These are phyloP conservation scores for Solanum acaule DNA, from an alignment of 257 asterid species.

Conservation along the genomic window DNA sequence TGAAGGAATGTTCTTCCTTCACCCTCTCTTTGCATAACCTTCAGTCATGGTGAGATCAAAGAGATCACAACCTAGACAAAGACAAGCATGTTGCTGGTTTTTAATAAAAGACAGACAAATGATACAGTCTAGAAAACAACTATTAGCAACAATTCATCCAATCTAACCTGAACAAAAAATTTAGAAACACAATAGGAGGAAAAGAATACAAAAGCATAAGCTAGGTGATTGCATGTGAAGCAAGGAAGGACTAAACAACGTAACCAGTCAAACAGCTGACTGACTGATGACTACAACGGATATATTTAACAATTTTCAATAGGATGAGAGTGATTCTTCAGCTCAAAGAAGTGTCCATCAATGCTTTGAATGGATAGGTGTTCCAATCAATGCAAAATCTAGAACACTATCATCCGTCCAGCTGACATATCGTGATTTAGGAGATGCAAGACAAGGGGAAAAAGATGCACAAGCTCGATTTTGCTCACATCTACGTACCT, in stretches of 20 bases:
- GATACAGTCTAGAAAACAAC: not conserved
- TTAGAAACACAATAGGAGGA: not conserved
- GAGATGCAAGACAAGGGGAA: slow-evolving; percentile 39
- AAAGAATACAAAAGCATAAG: not conserved
- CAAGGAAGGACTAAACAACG: not conserved
- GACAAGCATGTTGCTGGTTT: too few relatives aligned
- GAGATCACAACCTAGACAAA: too few relatives aligned
- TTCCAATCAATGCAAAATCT: slow-evolving; percentile 29
- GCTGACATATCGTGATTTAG: slow-evolving; percentile 29
- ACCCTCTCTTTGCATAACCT: not conserved
- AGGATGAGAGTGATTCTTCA: not conserved
- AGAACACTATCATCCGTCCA: slow-evolving; percentile 30
- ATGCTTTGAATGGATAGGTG: slow-evolving; percentile 20
- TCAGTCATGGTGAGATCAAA: too few relatives aligned
- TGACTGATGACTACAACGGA: not conserved
- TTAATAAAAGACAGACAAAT: not conserved
- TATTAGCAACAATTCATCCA: not conserved
- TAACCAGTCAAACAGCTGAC: too few relatives aligned
- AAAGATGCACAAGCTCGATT: not conserved
- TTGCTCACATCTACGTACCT: not conserved
- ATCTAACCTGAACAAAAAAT: not conserved
- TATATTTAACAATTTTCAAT: not conserved
- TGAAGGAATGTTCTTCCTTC: not conserved
- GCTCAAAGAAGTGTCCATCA: not conserved
- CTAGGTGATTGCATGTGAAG: not conserved